Conservation (phyloP, 805 yeast genomes). For the Barnettozyma siamensis region DNA sequence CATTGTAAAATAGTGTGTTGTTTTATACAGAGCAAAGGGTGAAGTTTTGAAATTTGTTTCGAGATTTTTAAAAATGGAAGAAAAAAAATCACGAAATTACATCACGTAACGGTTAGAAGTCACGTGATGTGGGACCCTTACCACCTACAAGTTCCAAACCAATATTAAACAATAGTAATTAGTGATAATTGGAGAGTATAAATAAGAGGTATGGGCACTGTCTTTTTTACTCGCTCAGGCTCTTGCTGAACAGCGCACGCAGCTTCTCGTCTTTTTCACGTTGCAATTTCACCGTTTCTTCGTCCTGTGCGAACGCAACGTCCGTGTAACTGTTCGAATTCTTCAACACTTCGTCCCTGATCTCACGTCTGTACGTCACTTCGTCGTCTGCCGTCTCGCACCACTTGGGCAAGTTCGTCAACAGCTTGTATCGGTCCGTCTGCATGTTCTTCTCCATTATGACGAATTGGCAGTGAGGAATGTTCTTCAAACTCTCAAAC, state of each 20-base stretch:
- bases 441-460: conserved; percentile 60
- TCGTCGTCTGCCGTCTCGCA: conserved; percentile 36
- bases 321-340: conserved; percentile 24
- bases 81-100: too few relatives aligned
- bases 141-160: too few relatives aligned
- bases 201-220: too few relatives aligned
- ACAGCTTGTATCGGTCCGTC: conserved; percentile 47
- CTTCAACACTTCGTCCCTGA: conserved; percentile 19
- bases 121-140: too few relatives aligned
- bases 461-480: conserved; percentile 79
- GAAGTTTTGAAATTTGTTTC: too few relatives aligned
- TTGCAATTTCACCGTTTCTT: conserved; percentile 27
- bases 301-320: conserved; percentile 12
- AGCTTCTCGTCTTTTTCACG: conserved; percentile 38
- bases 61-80: too few relatives aligned
- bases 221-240: background rate
- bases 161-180: too few relatives aligned
- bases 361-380: conserved; percentile 13
- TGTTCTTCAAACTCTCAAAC: conserved; percentile 76
- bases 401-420: conserved; percentile 69
- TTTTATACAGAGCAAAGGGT: background rate
- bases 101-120: too few relatives aligned
- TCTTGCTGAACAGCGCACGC: conserved; percentile 33
- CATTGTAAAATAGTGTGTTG: background rate
- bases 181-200: too few relatives aligned